Evolutionary conservation across 2,329 filamentous ascomycete genomes (phyloP).

Genomic region (Nothopassalora personata): DNA sequence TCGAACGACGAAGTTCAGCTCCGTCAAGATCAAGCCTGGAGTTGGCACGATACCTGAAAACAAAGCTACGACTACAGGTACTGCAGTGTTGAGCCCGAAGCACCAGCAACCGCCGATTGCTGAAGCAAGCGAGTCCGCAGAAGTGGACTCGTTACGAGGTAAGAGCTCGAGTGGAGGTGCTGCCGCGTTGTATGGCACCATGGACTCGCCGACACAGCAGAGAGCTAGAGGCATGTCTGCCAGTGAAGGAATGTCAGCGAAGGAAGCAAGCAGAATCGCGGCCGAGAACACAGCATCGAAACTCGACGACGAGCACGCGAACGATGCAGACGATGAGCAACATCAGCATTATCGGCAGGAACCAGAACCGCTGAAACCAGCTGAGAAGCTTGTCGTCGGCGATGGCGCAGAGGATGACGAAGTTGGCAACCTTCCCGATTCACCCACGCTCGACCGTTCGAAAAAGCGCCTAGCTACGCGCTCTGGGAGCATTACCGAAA

Average conservation of each 20-base stretch:
- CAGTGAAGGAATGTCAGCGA: constrained; percentile 17
- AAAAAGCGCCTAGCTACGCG: constrained; percentile 1
- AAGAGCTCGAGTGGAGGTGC: constrained; percentile 59
- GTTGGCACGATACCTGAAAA: constrained; percentile 40
- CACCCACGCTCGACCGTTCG: neutral
- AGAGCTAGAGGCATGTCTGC: constrained; percentile 11
- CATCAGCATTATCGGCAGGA: neutral
- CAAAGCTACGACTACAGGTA: constrained; percentile 20
- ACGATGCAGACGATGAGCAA: neutral
- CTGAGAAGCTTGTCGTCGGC: neutral
- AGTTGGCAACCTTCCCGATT: neutral
- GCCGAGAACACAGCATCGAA: constrained; percentile 1
- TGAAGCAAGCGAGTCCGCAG: neutral
- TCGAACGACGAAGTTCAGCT: constrained; percentile 55
- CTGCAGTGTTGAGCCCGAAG: neutral
- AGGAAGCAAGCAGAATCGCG: constrained; percentile 25
- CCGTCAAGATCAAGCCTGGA: constrained; percentile 62
- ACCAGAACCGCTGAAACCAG: neutral
- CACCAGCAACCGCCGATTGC: neutral
- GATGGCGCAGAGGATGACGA: neutral
- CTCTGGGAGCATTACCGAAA: constrained; percentile 7
- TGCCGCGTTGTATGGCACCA: constrained; percentile 50
- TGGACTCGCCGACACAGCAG: constrained; percentile 18
- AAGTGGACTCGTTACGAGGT: constrained; percentile 9
- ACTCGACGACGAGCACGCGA: neutral